phyloP scores from a whole-genome alignment of 768 basidiomycete species.

The Lentinula sp. region DNA sequence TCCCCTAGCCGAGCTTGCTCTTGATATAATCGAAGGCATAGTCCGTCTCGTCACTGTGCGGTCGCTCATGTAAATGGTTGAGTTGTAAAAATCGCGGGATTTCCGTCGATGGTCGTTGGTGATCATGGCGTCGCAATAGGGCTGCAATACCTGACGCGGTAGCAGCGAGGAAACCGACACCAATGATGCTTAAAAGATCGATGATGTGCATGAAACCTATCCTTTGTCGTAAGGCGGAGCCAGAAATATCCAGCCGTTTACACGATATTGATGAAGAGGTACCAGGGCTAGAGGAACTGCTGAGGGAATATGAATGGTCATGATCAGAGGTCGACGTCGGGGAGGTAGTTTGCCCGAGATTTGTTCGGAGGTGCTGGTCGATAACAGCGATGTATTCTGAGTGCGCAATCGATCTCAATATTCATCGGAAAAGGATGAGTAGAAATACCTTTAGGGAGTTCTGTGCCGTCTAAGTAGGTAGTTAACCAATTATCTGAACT shows the following conservation, averaged over 20 bases:
- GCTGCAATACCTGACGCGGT: not conserved
- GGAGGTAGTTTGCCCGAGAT: not conserved
- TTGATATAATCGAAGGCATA: slow-evolving; percentile 2
- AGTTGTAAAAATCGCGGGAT: not conserved
- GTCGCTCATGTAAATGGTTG: not conserved
- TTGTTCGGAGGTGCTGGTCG: not conserved
- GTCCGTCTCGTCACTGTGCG: not conserved
- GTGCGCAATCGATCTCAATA: too few relatives aligned
- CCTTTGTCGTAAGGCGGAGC: not conserved
- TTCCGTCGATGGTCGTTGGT: not conserved
- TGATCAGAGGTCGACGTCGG: not conserved
- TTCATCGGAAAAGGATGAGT: not conserved
- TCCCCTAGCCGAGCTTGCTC: not conserved
- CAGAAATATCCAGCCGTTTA: not conserved
- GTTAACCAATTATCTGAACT: not conserved
- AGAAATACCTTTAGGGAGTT: not conserved
- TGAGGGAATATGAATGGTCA: not conserved
- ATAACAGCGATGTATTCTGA: not conserved
- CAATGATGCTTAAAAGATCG: slow-evolving; percentile 3
- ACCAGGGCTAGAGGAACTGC: not conserved
- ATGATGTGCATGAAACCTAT: slow-evolving; percentile 5
- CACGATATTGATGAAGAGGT: not conserved
- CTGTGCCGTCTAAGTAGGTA: not conserved
- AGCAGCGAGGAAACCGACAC: not conserved
- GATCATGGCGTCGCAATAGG: not conserved